phyloP scores from a whole-genome alignment of 2,329 filamentous ascomycete genomes.

The Diaporthe longicolla region DNA sequence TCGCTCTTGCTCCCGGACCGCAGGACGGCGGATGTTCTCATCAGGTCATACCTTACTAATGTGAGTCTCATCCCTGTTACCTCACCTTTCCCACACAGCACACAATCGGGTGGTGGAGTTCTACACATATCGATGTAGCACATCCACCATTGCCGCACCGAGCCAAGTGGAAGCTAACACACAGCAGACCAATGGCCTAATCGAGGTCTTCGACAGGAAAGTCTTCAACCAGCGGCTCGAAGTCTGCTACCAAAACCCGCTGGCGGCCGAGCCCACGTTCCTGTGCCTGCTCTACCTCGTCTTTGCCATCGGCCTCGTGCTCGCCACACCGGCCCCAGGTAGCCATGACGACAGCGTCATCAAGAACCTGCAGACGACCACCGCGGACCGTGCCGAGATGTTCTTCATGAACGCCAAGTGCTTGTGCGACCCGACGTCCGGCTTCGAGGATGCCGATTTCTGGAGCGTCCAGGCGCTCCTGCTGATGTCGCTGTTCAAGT shows the following conservation, averaged over 20 bases:
- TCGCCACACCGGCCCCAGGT: constrained; percentile 66
- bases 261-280: constrained; percentile 63
- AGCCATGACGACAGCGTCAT: constrained; percentile 66
- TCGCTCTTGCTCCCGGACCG: constrained; percentile 70
- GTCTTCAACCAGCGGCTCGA: constrained; percentile 65
- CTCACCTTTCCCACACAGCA: neutral
- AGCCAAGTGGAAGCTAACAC: constrained; percentile 3
- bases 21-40: constrained; percentile 66
- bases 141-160: neutral
- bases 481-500: constrained; percentile 75
- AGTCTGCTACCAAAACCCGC: constrained; percentile 67
- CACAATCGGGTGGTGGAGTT: no score
- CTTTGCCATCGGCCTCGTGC: constrained; percentile 73
- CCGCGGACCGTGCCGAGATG: constrained; percentile 69
- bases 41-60: constrained; percentile 73
- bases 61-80: constrained; percentile 54
- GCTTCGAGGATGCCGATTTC: constrained; percentile 74
- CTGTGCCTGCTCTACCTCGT: constrained; percentile 74
- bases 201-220: constrained; percentile 71
- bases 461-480: constrained; percentile 76
- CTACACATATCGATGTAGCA: neutral
- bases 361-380: constrained; percentile 61
- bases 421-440: constrained; percentile 59
- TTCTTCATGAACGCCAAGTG: constrained; percentile 73
- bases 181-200: constrained; percentile 68